phyloP scores from a whole-genome alignment of 306 rosid species.

The Dryas alaskensis region DNA sequence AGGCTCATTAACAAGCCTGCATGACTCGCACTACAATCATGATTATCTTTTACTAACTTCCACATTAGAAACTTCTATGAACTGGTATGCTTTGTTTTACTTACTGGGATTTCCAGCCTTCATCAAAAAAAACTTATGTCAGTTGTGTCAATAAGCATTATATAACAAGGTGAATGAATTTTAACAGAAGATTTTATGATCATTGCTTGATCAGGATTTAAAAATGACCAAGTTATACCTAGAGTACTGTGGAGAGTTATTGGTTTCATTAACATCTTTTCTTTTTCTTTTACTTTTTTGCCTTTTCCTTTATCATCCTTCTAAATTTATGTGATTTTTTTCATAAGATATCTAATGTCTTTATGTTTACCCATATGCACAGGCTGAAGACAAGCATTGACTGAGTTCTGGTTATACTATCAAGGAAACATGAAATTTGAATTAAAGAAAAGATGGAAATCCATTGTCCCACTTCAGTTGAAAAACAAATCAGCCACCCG shows the following conservation, averaged over 20 bases:
- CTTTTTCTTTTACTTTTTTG: too few species aligned
- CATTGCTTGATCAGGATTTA: background rate
- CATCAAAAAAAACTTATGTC: background rate
- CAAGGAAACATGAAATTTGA: constrained; percentile 64
- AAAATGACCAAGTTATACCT: background rate
- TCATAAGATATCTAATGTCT: background rate
- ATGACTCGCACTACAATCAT: constrained; percentile 5
- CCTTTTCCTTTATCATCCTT: too few species aligned
- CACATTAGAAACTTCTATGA: background rate
- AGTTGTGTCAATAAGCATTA: background rate
- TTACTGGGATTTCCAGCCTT: too few species aligned
- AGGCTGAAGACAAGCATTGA: constrained; percentile 39
- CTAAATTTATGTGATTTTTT: background rate
- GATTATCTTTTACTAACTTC: background rate
- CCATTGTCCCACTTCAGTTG: constrained; percentile 60
- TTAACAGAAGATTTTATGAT: background rate
- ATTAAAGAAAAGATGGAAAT: constrained; percentile 77
- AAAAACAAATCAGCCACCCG: constrained; percentile 69
- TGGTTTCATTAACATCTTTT: too few species aligned
- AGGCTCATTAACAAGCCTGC: background rate
- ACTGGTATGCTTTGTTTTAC: background rate
- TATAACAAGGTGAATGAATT: background rate
- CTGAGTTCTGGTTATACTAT: constrained; percentile 22
- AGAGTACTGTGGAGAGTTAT: too few species aligned
- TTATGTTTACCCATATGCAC: constrained; percentile 13